Base-by-base conservation (phyloP, 140 eudicot species). In the Eryngium alpinum region DNA sequence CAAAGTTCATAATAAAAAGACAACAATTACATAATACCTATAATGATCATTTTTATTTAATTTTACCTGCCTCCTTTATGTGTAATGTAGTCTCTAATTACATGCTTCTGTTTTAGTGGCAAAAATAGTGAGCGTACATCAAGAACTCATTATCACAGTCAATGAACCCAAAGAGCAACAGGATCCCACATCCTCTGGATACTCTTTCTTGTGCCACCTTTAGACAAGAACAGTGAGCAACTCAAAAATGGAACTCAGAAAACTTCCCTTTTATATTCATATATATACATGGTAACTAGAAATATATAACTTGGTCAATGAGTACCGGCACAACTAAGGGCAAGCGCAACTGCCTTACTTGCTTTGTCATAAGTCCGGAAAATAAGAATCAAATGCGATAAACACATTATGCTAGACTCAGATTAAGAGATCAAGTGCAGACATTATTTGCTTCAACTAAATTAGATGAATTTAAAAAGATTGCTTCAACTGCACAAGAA, bases 151-250 rank as follows among this genome's bases (percentile, higher is more conserved):
- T n/a, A n/a, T n/a, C n/a, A n/a, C n/a, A n/a, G n/a, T n/a, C n/a
- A n/a, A n/a, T n/a, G n/a, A n/a, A n/a, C n/a, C n/a, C n/a, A n/a
- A n/a, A n/a, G n/a, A 66, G 98, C 97, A 85, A 94, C 98, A 77
- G 99, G 99, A 72, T 94, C 99, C 99, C 99, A 94, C 99, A 94
- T 91, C 82, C 97, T 94, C 87, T 91, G 97, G 33, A 94, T 94
- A 81, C 99, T 94, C 67, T 81, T 83, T 43, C 99, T 93, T 6
- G 99, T 94, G 38, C 99, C 99, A 43, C 99, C 99, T 88, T 88
- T 92, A 33, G 99, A 94, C 92, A 94, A 73, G 89, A 94, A 94
- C 99, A 62, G 44, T 50, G 28, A 71, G 38, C 29, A 9, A 21
- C 63, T 52, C 66, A 29, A 77, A 27, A 3, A 14, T n/a, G 59